phyloP scores from a whole-genome alignment of 2,329 filamentous ascomycete species.

The Botrytis pseudocinerea region DNA sequence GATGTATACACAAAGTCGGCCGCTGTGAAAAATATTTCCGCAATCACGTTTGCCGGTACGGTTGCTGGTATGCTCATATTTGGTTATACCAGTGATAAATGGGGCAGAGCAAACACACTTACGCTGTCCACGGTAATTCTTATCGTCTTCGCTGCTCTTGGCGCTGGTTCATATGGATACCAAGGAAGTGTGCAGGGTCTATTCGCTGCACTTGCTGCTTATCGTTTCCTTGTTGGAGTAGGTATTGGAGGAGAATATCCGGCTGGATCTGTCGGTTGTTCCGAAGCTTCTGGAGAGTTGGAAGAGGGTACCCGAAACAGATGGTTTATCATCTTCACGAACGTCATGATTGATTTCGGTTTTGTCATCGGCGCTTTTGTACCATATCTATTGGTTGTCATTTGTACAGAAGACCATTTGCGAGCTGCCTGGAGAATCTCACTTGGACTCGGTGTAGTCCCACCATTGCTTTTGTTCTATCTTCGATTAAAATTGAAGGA shows the following conservation, averaged over 20 bases:
- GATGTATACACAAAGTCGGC: constrained; percentile 66
- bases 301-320: constrained; percentile 79
- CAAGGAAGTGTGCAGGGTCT: constrained; percentile 68
- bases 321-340: constrained; percentile 91
- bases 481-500: constrained; percentile 74
- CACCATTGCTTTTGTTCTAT: constrained; percentile 69
- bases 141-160: constrained; percentile 79
- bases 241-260: constrained; percentile 85
- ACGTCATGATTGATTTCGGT: constrained; percentile 81
- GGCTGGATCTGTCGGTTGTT: constrained; percentile 78
- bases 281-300: constrained; percentile 81
- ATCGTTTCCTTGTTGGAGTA: constrained; percentile 68
- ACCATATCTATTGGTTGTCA: constrained; percentile 64
- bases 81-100: constrained; percentile 79
- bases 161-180: constrained; percentile 73
- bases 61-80: constrained; percentile 81
- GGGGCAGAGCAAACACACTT: constrained; percentile 79
- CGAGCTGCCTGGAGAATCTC: constrained; percentile 79
- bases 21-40: constrained; percentile 72
- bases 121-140: constrained; percentile 80
- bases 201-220: constrained; percentile 76
- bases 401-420: constrained; percentile 57
- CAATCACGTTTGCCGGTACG: constrained; percentile 84
- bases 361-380: constrained; percentile 75
- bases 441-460: constrained; percentile 76